Conservation (phyloP, 345 rosid species). For the Euclidium syriacum region DNA sequence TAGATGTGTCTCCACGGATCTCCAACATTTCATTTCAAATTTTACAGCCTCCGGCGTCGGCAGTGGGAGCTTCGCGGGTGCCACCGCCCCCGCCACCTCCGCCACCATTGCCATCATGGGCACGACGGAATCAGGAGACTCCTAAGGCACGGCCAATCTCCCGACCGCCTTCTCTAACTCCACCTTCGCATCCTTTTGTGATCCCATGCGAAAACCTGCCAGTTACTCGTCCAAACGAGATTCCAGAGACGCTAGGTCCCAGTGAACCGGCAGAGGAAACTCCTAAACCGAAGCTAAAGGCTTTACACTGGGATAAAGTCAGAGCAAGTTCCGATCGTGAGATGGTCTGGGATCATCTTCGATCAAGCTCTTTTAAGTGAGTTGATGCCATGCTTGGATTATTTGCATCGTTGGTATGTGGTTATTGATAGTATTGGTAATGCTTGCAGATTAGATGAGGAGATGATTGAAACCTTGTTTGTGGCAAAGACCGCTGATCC, state of each 20-base stretch:
- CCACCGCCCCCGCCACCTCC: conserved; percentile 37
- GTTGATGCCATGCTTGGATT: conserved; percentile 6
- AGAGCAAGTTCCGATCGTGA: conserved; percentile 98
- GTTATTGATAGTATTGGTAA: background rate
- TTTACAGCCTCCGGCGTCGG: conserved; percentile 20
- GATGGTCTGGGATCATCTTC: conserved; percentile 96
- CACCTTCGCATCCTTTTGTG: conserved; percentile 76
- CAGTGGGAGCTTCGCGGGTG: background rate
- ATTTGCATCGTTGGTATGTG: background rate
- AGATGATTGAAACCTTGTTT: conserved; percentile 93
- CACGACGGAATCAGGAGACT: conserved; percentile 32
- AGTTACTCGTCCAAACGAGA: background rate
- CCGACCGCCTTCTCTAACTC: conserved; percentile 48
- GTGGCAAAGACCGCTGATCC: conserved; percentile 57
- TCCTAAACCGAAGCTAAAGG: conserved; percentile 72
- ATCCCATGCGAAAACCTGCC: conserved; percentile 31
- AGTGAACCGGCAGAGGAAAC: conserved; percentile 36
- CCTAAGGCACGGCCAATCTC: conserved; percentile 35
- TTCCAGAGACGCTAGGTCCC: background rate
- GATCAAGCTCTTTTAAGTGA: conserved; percentile 84
- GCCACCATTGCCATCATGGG: conserved; percentile 31
- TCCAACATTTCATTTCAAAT: conserved; percentile 29
- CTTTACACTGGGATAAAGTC: conserved; percentile 94
- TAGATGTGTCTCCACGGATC: conserved; percentile 34
- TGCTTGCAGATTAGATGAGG: conserved; percentile 90